These are phyloP conservation scores for Pseudisothecium myosuroides DNA, from an alignment of 225 moss, liverwort and hornwort genomes.

Conservation along the genomic window DNA sequence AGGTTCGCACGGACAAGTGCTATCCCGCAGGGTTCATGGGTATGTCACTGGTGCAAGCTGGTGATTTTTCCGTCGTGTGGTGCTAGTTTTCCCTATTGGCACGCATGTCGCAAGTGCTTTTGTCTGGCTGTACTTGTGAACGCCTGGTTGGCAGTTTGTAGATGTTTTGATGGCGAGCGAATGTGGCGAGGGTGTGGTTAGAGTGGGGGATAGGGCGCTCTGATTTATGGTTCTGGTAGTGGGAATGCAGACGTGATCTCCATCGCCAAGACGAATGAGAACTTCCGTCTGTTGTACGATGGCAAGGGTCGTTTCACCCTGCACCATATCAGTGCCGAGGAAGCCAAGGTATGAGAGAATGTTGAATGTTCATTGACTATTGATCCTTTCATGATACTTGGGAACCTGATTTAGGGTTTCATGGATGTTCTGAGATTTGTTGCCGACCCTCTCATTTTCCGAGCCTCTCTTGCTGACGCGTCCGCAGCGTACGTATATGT, in stretches of 20 bases:
- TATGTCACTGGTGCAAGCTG: background rate
- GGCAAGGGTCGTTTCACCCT: constrained; percentile 67
- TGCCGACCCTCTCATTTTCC: background rate
- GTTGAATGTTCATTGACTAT: background rate
- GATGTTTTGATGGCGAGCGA: background rate
- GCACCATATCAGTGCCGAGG: constrained; percentile 62
- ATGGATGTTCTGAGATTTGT: background rate
- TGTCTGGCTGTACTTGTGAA: background rate
- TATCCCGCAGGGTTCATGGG: constrained; percentile 81
- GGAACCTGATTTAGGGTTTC: background rate
- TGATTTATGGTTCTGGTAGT: background rate
- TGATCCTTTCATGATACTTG: background rate
- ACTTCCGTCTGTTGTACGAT: constrained; percentile 58
- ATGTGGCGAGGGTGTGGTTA: background rate
- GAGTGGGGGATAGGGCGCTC: background rate
- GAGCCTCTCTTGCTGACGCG: background rate
- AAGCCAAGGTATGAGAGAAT: constrained; percentile 35
- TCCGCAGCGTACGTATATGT: background rate
- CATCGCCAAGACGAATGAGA: constrained; percentile 61
- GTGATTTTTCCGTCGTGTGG: background rate
- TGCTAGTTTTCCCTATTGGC: background rate
- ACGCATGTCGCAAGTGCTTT: background rate
- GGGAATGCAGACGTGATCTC: constrained; percentile 51
- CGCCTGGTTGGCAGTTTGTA: background rate
- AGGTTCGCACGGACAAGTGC: constrained; percentile 74